Base-by-base conservation (phyloP, 1,284 basidiomycete species). In the Sanghuangporus weigelae region DNA sequence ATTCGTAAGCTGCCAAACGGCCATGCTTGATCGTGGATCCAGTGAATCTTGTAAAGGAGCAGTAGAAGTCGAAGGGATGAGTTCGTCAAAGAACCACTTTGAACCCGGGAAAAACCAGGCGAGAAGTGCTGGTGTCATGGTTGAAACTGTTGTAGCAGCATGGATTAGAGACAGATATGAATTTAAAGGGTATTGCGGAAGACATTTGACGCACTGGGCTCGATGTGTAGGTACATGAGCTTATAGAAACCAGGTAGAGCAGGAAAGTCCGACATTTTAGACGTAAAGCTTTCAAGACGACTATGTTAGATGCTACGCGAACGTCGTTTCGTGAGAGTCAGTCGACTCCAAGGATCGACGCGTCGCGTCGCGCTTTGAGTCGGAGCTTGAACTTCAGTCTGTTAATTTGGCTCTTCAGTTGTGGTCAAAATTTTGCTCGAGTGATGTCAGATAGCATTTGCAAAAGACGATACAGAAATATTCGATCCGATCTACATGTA, bases 1-100 rank as follows among this genome's bases (percentile, higher is more conserved):
- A 68, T 89, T 91, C 35, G 80, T 84, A 7, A 92, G 77, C 70
- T 92, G 90, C 81, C 83, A 85, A 60, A 91, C 79, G 16, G 83
- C 84, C 82, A 90, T 89, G n/a, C 75, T 75, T 3, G 84, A 81
- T 19, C 85, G 77, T 31, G 77, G 68, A 62, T 89, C 84, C 60
- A 84, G 67, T 7, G 74, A 64, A 12, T 64, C 67, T 38, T 40
- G 64, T 11, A 78, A 73, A 5, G 71, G 66, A 11, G 78, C 72
- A 19, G 48, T 38, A 7, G 69, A 66, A 6, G 69, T 63, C 11
- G 76, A 77, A 1, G 89, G 89, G 59, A 90, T 80, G 63, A 91
- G 81, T 68, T 88, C 79, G 69, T 85, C 79, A 71, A 87, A 83
- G 69, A 90, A 91, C 89, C 89, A 90, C 31, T 76, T 74, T 19